Percentiles rank a stretch among this genome's conserved stretches.
These are phyloP conservation scores for Brettanomyces nanus DNA, from an alignment of 805 yeast species.

Conservation along the genomic window DNA sequence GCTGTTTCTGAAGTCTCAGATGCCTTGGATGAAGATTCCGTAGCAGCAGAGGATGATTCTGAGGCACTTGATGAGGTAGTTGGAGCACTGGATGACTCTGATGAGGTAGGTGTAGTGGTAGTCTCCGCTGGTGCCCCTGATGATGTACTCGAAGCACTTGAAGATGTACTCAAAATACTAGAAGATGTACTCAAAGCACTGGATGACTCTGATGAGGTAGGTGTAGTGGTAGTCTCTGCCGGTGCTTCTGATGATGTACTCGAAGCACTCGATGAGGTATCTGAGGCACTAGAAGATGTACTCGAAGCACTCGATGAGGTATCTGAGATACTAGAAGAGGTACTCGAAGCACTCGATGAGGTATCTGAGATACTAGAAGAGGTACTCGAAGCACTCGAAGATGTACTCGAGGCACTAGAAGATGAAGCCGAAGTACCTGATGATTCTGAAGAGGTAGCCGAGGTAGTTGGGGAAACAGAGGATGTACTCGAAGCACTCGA, in stretches of 20 bases:
- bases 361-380: too few species aligned
- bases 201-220: background rate
- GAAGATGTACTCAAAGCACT: too few species aligned
- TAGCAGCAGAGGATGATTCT: background rate
- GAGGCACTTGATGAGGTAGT: background rate
- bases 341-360: too few species aligned
- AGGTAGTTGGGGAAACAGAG: slow-evolving; percentile 3
- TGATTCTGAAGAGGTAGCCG: slow-evolving; percentile 2
- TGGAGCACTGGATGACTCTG: background rate
- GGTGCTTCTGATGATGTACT: too few species aligned
- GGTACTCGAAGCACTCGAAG: too few species aligned
- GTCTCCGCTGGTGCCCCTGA: background rate
- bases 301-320: too few species aligned
- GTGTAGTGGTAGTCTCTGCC: too few species aligned
- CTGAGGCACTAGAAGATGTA: too few species aligned
- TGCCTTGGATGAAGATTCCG: background rate
- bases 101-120: background rate
- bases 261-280: too few species aligned
- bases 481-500: too few species aligned
- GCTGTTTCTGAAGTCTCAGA: background rate
- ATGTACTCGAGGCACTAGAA: background rate
- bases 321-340: too few species aligned
- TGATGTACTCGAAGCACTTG: background rate
- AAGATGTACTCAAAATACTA: background rate
- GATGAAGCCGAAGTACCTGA: slow-evolving; percentile 1